Percentiles rank a stretch among this genome's conserved stretches.
Evolutionary conservation across 306 rosid species (phyloP).

Genomic region (Rosa chinensis): DNA sequence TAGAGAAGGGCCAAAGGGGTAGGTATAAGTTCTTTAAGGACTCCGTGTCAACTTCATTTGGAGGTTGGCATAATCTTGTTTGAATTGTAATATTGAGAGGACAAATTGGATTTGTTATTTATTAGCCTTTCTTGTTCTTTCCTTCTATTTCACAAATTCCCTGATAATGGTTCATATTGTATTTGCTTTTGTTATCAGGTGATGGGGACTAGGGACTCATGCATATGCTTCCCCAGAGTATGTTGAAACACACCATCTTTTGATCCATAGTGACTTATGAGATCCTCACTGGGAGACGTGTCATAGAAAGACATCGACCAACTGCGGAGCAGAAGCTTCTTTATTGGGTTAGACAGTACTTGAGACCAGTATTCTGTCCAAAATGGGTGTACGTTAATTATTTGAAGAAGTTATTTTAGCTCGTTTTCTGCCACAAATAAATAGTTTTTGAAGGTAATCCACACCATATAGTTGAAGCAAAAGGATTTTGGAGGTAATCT

Average conservation of each 20-base stretch:
- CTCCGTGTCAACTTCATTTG: background rate
- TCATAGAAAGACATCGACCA: conserved; percentile 60
- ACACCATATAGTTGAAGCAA: too few species aligned
- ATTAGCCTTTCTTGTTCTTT: background rate
- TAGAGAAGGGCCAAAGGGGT: conserved; percentile 86
- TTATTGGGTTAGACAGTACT: conserved; percentile 72
- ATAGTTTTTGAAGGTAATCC: too few species aligned
- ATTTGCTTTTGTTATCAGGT: conserved; percentile 46
- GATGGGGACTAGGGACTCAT: conserved; percentile 78
- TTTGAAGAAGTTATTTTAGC: too few species aligned
- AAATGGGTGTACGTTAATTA: too few species aligned
- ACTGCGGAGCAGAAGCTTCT: conserved; percentile 66
- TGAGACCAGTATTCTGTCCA: conserved; percentile 8
- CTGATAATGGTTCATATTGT: conserved; percentile 19
- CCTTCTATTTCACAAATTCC: too few species aligned
- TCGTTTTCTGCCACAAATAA: too few species aligned
- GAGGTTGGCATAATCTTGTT: background rate
- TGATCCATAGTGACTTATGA: conserved; percentile 80
- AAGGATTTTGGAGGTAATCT: too few species aligned
- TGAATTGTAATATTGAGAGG: background rate
- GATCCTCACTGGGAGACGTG: conserved; percentile 78
- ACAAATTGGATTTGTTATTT: background rate
- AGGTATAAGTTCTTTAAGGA: background rate
- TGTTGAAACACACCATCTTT: conserved; percentile 48
- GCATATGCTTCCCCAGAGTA: conserved; percentile 27